A percentile compares a stretch with the other conserved stretches of the same genome.
Evolutionary conservation across 2,329 filamentous ascomycete genomes (phyloP).

Genomic region (Ceratocystiopsis brevicomis): DNA sequence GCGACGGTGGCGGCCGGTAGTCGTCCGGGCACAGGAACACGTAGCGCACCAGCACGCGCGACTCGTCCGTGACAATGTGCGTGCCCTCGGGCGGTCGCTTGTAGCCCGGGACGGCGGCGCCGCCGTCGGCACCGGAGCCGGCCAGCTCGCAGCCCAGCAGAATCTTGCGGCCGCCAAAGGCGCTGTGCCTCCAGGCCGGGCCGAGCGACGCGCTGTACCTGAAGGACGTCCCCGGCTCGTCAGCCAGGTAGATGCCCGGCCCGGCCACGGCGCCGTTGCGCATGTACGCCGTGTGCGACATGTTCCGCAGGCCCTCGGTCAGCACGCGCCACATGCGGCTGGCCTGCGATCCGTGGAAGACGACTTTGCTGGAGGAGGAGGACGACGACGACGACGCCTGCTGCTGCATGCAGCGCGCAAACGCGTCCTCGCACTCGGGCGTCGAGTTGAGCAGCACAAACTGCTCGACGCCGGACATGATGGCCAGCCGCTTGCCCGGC

Average conservation of each 20-base stretch:
- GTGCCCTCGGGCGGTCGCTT: conserved; percentile 1
- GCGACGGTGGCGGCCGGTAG: conserved; percentile 7
- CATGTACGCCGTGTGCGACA: conserved; percentile 8
- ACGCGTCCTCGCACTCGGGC: conserved; percentile 9
- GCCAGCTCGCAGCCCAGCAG: conserved; percentile 11
- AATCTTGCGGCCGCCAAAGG: conserved; percentile 5
- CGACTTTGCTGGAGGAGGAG: not conserved
- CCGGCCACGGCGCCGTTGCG: conserved; percentile 5
- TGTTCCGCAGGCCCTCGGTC: conserved; percentile 9
- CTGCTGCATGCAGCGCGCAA: conserved; percentile 1
- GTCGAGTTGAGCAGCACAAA: conserved; percentile 10
- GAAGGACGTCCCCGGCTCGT: conserved; percentile 7
- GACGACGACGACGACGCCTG: not conserved
- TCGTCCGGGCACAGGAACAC: conserved; percentile 9
- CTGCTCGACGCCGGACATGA: conserved; percentile 10
- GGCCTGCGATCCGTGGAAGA: conserved; percentile 9
- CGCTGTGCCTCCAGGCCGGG: conserved; percentile 6
- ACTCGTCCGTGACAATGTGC: conserved; percentile 8
- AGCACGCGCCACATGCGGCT: conserved; percentile 9
- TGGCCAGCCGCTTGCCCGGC: conserved; percentile 6
- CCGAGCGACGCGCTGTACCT: conserved; percentile 4
- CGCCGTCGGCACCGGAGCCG: conserved; percentile 1
- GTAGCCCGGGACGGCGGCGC: not conserved
- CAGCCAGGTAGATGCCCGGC: conserved; percentile 8
- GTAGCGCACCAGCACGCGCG: conserved; percentile 10